Conservation (phyloP, 306 rosid species). For the Carpinus viminea region DNA sequence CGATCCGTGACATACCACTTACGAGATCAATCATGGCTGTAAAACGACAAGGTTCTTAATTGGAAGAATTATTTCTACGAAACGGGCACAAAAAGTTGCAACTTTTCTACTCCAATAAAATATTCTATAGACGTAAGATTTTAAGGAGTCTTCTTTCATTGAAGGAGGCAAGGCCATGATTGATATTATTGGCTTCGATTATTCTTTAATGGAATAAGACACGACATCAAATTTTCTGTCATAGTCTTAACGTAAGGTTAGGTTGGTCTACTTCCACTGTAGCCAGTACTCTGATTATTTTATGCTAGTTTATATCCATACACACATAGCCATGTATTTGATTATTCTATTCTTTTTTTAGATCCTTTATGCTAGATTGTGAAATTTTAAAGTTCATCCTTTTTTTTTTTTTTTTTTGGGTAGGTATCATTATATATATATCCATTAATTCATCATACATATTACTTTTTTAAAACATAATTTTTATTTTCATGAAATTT, state of each 20-base stretch:
- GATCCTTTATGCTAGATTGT: neutral
- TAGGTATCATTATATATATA: too few species aligned
- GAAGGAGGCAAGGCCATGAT: too few species aligned
- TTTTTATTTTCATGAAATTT: too few species aligned
- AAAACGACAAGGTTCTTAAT: neutral
- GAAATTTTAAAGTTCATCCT: neutral
- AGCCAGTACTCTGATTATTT: neutral
- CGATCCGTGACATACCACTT: too few species aligned
- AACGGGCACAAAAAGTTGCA: neutral
- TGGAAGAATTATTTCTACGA: neutral
- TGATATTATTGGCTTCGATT: neutral
- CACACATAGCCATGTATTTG: neutral
- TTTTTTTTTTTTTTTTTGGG: too few species aligned
- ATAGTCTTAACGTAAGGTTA: neutral
- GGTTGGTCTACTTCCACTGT: neutral
- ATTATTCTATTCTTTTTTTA: neutral
- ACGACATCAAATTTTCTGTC: neutral
- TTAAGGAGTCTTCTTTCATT: neutral
- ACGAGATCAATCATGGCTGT: neutral
- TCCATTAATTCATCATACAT: too few species aligned
- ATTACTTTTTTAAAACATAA: too few species aligned
- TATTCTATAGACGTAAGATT: neutral
- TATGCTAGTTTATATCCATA: neutral
- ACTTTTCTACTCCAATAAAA: neutral
- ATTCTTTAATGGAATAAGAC: neutral